Evolutionary conservation across 2,329 filamentous ascomycete genomes (phyloP), one percentile per base, ranked within the genome.

Genomic region (Reticulascus tulasneorum): DNA sequence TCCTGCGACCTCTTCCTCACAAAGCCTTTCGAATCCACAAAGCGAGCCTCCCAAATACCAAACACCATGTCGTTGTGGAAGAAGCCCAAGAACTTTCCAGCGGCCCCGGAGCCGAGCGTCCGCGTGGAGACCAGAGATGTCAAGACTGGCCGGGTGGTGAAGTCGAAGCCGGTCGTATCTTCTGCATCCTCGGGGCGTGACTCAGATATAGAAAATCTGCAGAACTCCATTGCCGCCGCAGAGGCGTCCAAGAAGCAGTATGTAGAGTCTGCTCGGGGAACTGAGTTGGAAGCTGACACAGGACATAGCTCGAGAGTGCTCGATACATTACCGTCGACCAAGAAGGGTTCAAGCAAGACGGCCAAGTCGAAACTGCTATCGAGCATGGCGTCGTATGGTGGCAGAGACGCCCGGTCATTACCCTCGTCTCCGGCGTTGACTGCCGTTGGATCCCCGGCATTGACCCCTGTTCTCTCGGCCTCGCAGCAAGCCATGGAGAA

Each of bases 1-100:
- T 61, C 70, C 20, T 72, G 73, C 58, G 77, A 82, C 37, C 59
- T 82, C 18, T 82, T 72, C 54, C 63, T 73, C 25, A 71, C 73
- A 29, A 64, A 71, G 42, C 66, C 71, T n/a, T 64, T 67, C 47
- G 64, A 71, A 36, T 62, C 67, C 4, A 60, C 63, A 13, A 59
- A 60, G 46, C 62, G 61, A 45, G 70, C 71, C 19, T 64, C 67
- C 42, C 66, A 66, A 47, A 54, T 79, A 17, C 66, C 73, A 18
- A 59, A 69, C n/a, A 66, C 71, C 16, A 71, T 70, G 50, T 70
- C 68, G 7, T 57, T 79, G 17, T 69, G 75, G 50, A 60, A 60
- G 39, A 67, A 66, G 37, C 63, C 62, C 7, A 57, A 53, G 35
- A n/a, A n/a, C n/a, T n/a, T n/a, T n/a, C n/a, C n/a, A n/a, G n/a